Base-by-base conservation (phyloP, 495 filamentous ascomycete species). In the Hypoxylon rickii region DNA sequence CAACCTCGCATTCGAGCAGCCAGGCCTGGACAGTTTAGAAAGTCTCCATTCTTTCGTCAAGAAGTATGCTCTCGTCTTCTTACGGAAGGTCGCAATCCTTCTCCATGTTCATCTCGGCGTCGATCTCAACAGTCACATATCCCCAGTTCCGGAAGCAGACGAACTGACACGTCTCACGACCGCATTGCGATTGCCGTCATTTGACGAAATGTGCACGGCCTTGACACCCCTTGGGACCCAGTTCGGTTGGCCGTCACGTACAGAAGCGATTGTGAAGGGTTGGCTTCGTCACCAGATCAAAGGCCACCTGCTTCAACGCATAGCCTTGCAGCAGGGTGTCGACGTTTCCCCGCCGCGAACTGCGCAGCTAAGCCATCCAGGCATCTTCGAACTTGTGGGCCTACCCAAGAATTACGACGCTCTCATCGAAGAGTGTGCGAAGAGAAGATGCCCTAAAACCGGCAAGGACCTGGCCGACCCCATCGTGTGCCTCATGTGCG, bases 381-480 rank as follows among this genome's bases (percentile, higher is more conserved):
- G 83, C 3, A 96, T 97, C 51, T 94, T 91, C 63, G 94, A 99
- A 69, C 84, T 99, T 7, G 85, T 97, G 34, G 95, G 94, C 0
- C 74, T 99, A 15, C 94, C 94, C 2, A 89, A 88, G 70, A 89
- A 90, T 61, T 97, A 87, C 58, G 95, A 96, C 67, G 87, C 84
- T n/a, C 74, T 99, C 26, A 94, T 94, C 44, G 91, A 96, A 58
- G 92, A 96, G 69, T 89, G 89, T 18, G 90, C 96, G 58, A 85
- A 85, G 55, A 78, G 89, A 32, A 86, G 83, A 45, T 99, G 94
- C 63, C 92, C 91, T 2, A 96, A 83, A 8, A 92, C 90, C 1
- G 90, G 91, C 47, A 94, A 92, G 69, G 92, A 96, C 51, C 71
- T 97, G 19, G 85, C 83, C 7, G 95, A 99, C 69, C 90, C 94